phyloP scores from a whole-genome alignment of 2,329 filamentous ascomycete genomes.

The Ceratocystiopsis brevicomis region DNA sequence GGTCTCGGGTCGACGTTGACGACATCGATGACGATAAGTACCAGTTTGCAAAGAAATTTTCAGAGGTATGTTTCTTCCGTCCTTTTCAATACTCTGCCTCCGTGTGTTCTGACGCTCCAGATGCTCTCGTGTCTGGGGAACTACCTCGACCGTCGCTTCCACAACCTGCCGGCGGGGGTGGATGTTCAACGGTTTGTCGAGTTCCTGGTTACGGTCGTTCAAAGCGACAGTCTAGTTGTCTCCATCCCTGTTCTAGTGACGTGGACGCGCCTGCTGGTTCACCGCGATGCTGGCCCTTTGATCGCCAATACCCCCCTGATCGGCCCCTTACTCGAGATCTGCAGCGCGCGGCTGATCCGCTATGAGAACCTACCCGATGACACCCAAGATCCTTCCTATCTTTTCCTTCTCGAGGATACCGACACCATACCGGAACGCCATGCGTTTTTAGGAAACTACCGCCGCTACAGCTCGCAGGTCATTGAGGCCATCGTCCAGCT shows the following conservation, averaged over 20 bases:
- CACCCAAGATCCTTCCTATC: slow-evolving; percentile 56
- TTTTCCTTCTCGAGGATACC: slow-evolving; percentile 81
- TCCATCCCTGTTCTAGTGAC: slow-evolving; percentile 84
- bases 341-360: slow-evolving; percentile 63
- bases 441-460: slow-evolving; percentile 88
- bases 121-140: slow-evolving; percentile 71
- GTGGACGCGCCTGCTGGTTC: slow-evolving; percentile 68
- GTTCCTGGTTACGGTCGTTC: slow-evolving; percentile 60
- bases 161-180: slow-evolving; percentile 39
- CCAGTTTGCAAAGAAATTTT: slow-evolving; percentile 78
- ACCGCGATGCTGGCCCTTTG: slow-evolving; percentile 45
- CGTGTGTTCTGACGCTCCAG: slow-evolving; percentile 23
- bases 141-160: slow-evolving; percentile 62
- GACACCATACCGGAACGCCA: slow-evolving; percentile 88
- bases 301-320: slow-evolving; percentile 47
- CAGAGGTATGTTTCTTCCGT: slow-evolving; percentile 43
- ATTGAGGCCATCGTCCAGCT: slow-evolving; percentile 74
- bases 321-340: slow-evolving; percentile 61
- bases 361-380: slow-evolving; percentile 79
- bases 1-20: slow-evolving; percentile 59
- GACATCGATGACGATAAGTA: slow-evolving; percentile 87
- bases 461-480: slow-evolving; percentile 71
- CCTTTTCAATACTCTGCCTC: background rate
- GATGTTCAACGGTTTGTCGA: slow-evolving; percentile 61
- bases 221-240: slow-evolving; percentile 73